Percentiles rank a stretch among this genome's conserved stretches.
phyloP scores from a whole-genome alignment of 768 basidiomycete genomes.

The Pleurotus eryngii region DNA sequence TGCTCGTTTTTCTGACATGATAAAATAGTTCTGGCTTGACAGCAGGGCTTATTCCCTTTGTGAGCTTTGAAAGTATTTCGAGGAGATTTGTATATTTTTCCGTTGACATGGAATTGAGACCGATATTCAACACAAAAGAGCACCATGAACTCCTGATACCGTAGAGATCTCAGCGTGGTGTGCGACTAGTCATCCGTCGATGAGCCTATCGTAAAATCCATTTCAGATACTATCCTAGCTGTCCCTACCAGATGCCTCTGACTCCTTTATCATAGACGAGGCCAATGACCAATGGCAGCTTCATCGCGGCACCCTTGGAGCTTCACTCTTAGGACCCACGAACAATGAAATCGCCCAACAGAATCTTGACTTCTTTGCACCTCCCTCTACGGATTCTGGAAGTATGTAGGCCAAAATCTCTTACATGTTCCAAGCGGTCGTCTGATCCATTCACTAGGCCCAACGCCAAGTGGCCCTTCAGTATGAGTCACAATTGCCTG shows the following conservation, averaged over 20 bases:
- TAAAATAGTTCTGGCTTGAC: background rate
- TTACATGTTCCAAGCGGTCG: no score
- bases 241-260: no score
- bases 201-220: no score
- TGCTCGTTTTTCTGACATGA: background rate
- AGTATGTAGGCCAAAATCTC: constrained; percentile 27
- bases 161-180: no score
- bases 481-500: constrained; percentile 50
- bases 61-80: background rate
- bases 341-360: constrained; percentile 38
- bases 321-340: constrained; percentile 38
- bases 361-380: constrained; percentile 42
- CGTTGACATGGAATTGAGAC: no score
- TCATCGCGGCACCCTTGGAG: constrained; percentile 37
- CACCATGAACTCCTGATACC: no score
- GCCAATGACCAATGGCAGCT: constrained; percentile 24
- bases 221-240: no score
- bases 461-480: constrained; percentile 58
- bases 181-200: no score
- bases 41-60: background rate
- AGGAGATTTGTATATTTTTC: no score
- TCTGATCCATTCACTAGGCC: constrained; percentile 19
- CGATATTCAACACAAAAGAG: no score
- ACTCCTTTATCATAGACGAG: constrained; percentile 11
- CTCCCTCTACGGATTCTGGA: constrained; percentile 43